Base-by-base conservation (phyloP, 1,284 basidiomycete genomes). In the Puccinia coronata region DNA sequence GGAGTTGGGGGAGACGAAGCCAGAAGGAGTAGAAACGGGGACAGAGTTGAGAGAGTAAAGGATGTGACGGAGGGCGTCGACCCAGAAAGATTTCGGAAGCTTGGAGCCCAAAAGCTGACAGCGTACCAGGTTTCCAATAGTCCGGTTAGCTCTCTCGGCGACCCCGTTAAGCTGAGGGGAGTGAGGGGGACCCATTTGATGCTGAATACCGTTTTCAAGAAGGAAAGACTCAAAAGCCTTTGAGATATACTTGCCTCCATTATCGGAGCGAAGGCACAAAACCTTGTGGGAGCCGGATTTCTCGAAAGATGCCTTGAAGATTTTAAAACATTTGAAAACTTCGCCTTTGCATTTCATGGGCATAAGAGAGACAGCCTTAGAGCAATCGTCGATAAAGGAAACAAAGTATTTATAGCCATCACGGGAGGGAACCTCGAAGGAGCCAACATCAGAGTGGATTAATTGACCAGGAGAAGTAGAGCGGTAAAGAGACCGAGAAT, bases 121-220 rank as follows among this genome's bases (percentile, higher is more conserved):
- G 2, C 71, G 8, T 2, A 73, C 51, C 18, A 28, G 49, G 53
- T 73, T 73, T 79, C 82, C n/a, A n/a, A n/a, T n/a, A n/a, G n/a
- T n/a, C n/a, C n/a, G n/a, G n/a, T n/a, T n/a, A n/a, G n/a, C n/a
- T n/a, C n/a, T n/a, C n/a, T n/a, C n/a, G n/a, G n/a, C n/a, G n/a
- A n/a, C n/a, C n/a, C n/a, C n/a, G n/a, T 87, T 88, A 79, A 84
- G 25, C 69, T 84, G 82, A 1, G 86, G 87, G 3, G 86, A 85
- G 78, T 88, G 84, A 73, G 88, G 87, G 0, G 86, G 83, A 14
- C 85, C 86, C n/a, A 85, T 82, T 57, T 86, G 82, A 43, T 83
- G 84, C n/a, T 81, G 57, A 4, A 86, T 88, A 23, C 87, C 87
- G 9, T 80, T 36, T 0, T 59, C 36, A 20, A 82, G 81, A 3